Evolutionary conservation across 1,139 yeast species (phyloP).

Genomic region (Sugiyamaella japonica): DNA sequence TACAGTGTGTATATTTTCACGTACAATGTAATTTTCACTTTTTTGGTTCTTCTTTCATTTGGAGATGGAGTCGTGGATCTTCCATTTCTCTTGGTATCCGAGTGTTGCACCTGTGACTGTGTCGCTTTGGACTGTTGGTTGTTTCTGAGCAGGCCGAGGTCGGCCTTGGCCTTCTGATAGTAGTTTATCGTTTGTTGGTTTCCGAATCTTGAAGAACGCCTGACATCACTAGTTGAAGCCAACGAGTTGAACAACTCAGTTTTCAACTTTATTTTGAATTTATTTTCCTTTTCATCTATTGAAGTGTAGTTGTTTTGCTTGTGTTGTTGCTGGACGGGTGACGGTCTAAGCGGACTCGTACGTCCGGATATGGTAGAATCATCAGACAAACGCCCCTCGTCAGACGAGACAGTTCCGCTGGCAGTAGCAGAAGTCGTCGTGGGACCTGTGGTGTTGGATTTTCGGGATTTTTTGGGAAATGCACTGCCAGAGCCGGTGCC

Average conservation of each 20-base stretch:
- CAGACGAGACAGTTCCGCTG: conserved; percentile 14
- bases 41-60: conserved; percentile 25
- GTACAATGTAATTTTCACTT: conserved; percentile 27
- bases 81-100: not conserved
- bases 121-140: conserved; percentile 14
- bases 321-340: conserved; percentile 16
- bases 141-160: conserved; percentile 21
- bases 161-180: conserved; percentile 26
- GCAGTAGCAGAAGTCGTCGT: not conserved
- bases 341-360: not conserved
- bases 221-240: conserved; percentile 24
- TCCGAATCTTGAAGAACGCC: conserved; percentile 22
- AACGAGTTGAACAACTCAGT: conserved; percentile 43
- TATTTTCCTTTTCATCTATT: conserved; percentile 19
- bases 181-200: conserved; percentile 22
- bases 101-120: not conserved
- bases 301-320: conserved; percentile 16
- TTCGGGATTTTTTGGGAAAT: conserved; percentile 2
- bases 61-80: conserved; percentile 4
- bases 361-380: not conserved
- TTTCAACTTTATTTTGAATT: conserved; percentile 39
- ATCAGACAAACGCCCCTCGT: conserved; percentile 4
- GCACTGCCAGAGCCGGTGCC: conserved; percentile 27
- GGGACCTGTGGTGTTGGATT: not conserved
- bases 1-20: not conserved